These are phyloP conservation scores for Blastocystis sp. DNA, from an alignment of 352 stramenopile species.

Conservation along the genomic window DNA sequence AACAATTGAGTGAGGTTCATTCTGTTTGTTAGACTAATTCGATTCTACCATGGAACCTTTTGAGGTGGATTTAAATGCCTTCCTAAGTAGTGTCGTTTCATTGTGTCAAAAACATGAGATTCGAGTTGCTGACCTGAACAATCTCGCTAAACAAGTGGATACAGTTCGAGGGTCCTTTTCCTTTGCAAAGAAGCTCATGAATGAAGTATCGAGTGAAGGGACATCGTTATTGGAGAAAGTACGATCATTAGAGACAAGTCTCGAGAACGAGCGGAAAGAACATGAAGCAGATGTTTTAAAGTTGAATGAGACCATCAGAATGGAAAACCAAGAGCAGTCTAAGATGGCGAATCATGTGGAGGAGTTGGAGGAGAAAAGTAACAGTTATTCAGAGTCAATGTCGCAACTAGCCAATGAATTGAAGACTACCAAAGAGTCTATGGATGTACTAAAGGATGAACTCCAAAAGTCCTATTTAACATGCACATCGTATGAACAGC, in stretches of 20 bases:
- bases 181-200: constrained; percentile 38
- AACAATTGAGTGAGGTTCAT: not conserved
- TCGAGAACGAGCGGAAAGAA: not conserved
- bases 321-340: not conserved
- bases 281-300: not conserved
- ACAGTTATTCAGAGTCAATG: not conserved
- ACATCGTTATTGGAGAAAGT: constrained; percentile 5
- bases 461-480: constrained; percentile 45
- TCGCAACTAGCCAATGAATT: not conserved
- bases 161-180: constrained; percentile 32
- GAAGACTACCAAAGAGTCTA: not conserved
- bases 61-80: not conserved
- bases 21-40: constrained; percentile 11
- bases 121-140: constrained; percentile 26
- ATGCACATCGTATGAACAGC: constrained; percentile 21
- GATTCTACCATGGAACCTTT: not conserved
- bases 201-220: constrained; percentile 20
- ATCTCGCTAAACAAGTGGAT: not conserved
- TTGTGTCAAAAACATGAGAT: constrained; percentile 37
- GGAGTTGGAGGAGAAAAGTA: not conserved
- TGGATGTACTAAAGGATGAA: constrained; percentile 18
- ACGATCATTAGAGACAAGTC: not conserved
- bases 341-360: not conserved
- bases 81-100: not conserved
- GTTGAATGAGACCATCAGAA: constrained; percentile 15